Evolutionary conservation across 2,329 filamentous ascomycete genomes (phyloP), one percentile per base, ranked within the genome.

Genomic region (Pseudogymnoascus sp.): DNA sequence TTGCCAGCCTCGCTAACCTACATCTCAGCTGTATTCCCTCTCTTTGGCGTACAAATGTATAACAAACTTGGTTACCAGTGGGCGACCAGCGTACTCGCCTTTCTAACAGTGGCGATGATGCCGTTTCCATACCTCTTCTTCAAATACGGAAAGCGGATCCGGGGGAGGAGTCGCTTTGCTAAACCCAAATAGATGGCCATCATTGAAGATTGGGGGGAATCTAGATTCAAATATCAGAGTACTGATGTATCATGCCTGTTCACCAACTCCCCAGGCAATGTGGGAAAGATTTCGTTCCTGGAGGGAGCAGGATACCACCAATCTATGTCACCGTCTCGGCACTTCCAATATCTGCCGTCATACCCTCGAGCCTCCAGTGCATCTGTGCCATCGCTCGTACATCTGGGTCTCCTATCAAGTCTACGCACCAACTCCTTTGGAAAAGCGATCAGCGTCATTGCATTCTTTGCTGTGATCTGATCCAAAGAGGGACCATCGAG

Each of bases 11-110:
- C 15, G 9, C 54, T 58, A 58, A 58, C 54, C 10, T 15, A 24
- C 15, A 3, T 31, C 50, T 35, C 64, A 84, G 90, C 90, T 60
- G 83, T 84, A 3, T 92, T 92, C 67, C 88, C 89, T 11, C 76
- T 92, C 2, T 92, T 92, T 71, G 87, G 87, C 13, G 81, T 84
- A 29, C 87, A 86, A 66, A 84, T 92, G 85, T 93, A 91, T 70
- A 71, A 81, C 7, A 79, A 75, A 26, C 77, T 92, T 24, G 89
- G 88, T 13, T 82, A 86, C 63, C 83, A 87, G 64, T 92, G 89
- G 88, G 85, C 84, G 6, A 82, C 83, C 1, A 83, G 77, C 40
- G 71, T 88, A 41, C 72, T 88, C 47, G 85, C 79, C 1, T 87
- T 87, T 65, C 68, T 87, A 60, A 82, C 84, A 0, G 68, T 87